phyloP scores from a whole-genome alignment of 2,329 filamentous ascomycete genomes.

The Talaromyces funiculosus region DNA sequence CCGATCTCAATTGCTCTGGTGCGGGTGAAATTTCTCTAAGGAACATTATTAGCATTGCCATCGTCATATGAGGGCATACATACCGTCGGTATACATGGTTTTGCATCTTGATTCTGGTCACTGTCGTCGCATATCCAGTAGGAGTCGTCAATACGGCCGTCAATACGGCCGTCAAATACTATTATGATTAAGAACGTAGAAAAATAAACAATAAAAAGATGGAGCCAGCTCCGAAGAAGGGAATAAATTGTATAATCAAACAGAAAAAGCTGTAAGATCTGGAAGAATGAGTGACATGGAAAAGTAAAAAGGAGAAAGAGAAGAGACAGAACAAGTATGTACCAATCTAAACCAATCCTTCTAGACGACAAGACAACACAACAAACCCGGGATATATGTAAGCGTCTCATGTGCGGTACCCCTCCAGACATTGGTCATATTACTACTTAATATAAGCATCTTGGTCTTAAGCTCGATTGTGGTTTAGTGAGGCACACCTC shows the following conservation, averaged over 20 bases:
- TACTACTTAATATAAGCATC: neutral
- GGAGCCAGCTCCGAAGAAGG: neutral
- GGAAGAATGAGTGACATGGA: neutral
- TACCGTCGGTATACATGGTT: neutral
- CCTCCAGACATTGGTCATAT: neutral
- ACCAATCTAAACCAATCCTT: neutral
- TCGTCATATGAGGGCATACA: neutral
- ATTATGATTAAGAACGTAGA: neutral
- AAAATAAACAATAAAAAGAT: neutral
- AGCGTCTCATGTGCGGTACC: slow-evolving; percentile 1
- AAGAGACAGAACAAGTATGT: neutral
- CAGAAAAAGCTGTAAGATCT: neutral
- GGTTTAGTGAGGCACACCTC: neutral
- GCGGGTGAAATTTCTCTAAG: neutral
- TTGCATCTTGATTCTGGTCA: neutral
- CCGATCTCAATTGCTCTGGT: neutral
- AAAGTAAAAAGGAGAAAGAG: neutral
- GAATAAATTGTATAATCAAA: neutral
- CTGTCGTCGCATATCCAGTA: neutral
- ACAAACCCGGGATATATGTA: neutral
- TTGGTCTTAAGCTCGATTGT: neutral
- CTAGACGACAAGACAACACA: neutral
- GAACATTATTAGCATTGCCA: neutral
- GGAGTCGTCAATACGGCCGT: neutral
- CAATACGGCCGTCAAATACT: too few species aligned